phyloP scores from a whole-genome alignment of 345 rosid species.

The Clarkia xantiana region DNA sequence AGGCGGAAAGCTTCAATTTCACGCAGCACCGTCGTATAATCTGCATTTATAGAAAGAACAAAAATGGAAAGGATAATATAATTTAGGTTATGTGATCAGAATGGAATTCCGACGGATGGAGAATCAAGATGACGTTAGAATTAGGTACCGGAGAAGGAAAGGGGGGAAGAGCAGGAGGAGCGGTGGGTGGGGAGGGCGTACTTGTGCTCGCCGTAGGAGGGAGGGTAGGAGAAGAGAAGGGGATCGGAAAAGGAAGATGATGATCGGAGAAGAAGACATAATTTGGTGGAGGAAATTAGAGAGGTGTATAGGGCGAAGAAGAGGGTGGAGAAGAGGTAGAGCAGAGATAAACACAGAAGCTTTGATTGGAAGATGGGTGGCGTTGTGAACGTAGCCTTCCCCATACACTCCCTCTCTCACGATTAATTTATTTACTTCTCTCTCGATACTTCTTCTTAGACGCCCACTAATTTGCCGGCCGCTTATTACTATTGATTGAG shows the following conservation, averaged over 20 bases:
- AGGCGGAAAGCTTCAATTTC: slow-evolving; percentile 35
- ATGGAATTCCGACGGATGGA: too few species aligned
- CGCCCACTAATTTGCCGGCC: too few species aligned
- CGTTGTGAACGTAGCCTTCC: slow-evolving; percentile 6
- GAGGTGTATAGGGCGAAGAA: slow-evolving; percentile 37
- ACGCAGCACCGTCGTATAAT: slow-evolving; percentile 36
- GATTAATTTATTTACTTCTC: not conserved
- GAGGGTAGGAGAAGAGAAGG: slow-evolving; percentile 59
- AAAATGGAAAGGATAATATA: too few species aligned
- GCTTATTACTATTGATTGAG: too few species aligned
- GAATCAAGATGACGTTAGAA: too few species aligned
- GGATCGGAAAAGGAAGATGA: slow-evolving; percentile 53
- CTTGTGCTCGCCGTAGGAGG: slow-evolving; percentile 75
- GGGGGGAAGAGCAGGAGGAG: slow-evolving; percentile 53
- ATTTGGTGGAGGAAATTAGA: slow-evolving; percentile 29
- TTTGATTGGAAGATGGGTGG: slow-evolving; percentile 59
- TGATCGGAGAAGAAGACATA: slow-evolving; percentile 54
- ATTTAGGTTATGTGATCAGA: too few species aligned
- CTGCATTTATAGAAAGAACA: slow-evolving; percentile 22
- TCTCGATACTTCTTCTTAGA: too few species aligned
- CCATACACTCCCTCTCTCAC: not conserved
- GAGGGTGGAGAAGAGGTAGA: slow-evolving; percentile 46
- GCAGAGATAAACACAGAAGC: slow-evolving; percentile 66
- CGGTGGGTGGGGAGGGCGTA: slow-evolving; percentile 61
- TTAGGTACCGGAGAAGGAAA: slow-evolving; percentile 46